Evolutionary conservation across 495 filamentous ascomycete genomes (phyloP), one percentile per base, ranked within the genome.

Genomic region (Daldinia concentrica): DNA sequence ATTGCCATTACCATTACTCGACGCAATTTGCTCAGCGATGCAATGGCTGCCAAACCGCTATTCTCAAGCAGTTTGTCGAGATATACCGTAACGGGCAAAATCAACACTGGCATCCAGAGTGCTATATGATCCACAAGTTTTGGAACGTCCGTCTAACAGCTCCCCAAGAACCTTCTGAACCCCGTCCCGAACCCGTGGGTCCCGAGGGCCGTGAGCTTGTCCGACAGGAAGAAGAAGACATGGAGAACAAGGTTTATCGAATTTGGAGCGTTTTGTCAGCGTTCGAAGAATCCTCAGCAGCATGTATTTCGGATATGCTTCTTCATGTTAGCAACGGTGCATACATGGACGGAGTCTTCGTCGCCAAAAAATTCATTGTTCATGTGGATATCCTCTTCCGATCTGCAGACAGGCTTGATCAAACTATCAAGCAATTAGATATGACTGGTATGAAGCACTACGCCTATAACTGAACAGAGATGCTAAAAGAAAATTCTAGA

Each of bases 91-190:
- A 98, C 79, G 95, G 95, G 0, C 90, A 96, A 77, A 97, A 98
- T 76, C 96, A 99, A 77, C 96, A 99, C 74, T 99, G 96, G 96
- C 96, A 99, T 76, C 96, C 96, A 3, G 96, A 99, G 78, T 99
- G 96, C 80, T 99, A 99, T 79, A 99, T 98, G 95, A 99, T 99
- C 48, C 96, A 99, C 80, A 99, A 99, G 77, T 99, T 98, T 82
- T 99, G 96, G 96, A 99, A 97, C 77, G 96, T 99, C 41, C 89
- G 95, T 26, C 86, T 99, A 52, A 83, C 82, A 12, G 80, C 82
- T 5, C 80, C 82, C 24, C 79, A 80, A 30, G 79, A 85, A 51
- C 72, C 77, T 11, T 58, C 58, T 3, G 74, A 78, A 24, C 63
- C 69, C 43, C 68, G 73, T 39, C 76, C 82, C 30, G 76, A 83